Conservation (phyloP, 2,329 filamentous ascomycete genomes). For the Colletotrichum coccodes region DNA sequence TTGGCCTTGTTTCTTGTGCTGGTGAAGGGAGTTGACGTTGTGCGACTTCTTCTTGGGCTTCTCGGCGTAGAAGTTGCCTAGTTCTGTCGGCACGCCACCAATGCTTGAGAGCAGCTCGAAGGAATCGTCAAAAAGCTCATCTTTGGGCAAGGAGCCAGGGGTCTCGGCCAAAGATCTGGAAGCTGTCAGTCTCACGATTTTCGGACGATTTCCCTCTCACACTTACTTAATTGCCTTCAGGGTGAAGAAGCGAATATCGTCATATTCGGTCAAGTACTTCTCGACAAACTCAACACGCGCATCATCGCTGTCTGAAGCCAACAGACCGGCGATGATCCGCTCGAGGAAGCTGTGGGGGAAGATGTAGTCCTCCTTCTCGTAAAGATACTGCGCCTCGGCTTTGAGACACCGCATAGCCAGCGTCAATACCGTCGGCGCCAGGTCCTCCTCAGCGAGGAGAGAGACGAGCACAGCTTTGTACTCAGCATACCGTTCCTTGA, state of each 20-base stretch:
- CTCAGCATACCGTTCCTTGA: constrained; percentile 78
- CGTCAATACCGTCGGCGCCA: constrained; percentile 78
- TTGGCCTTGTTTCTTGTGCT: constrained; percentile 84
- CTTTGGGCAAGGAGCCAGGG: constrained; percentile 36
- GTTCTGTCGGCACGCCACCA: constrained; percentile 76
- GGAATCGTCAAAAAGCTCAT: constrained; percentile 63
- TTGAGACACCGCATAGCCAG: constrained; percentile 87
- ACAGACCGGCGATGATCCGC: constrained; percentile 70
- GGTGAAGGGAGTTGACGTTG: constrained; percentile 69
- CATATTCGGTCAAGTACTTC: constrained; percentile 81
- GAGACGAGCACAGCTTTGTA: constrained; percentile 72
- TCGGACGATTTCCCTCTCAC: neutral
- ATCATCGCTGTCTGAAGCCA: constrained; percentile 67
- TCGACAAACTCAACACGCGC: constrained; percentile 79
- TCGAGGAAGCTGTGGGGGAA: constrained; percentile 77
- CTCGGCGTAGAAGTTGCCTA: constrained; percentile 75
- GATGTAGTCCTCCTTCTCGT: constrained; percentile 69
- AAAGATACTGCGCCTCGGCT: constrained; percentile 74
- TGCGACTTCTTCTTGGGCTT: constrained; percentile 75
- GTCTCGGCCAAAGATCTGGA: constrained; percentile 44
- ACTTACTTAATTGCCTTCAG: constrained; percentile 79
- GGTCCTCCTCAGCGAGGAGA: constrained; percentile 69
- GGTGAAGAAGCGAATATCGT: constrained; percentile 87
- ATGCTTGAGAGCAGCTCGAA: constrained; percentile 73
- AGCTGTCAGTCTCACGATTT: constrained; percentile 14